These are phyloP conservation scores for Claviceps digitariae DNA, from an alignment of 2,329 filamentous ascomycete species.

Conservation along the genomic window DNA sequence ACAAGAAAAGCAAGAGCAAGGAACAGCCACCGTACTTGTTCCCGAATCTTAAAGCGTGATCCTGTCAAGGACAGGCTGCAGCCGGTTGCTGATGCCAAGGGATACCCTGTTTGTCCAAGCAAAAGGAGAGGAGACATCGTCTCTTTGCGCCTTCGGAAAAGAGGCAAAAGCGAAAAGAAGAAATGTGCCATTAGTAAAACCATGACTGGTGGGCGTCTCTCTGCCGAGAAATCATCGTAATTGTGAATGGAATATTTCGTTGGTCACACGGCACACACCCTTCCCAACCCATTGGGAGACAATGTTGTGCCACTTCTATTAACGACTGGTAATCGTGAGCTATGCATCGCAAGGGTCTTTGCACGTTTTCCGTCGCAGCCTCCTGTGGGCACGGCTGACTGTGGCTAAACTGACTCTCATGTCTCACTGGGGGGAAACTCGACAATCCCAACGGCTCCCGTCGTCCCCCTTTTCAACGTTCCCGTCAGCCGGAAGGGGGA, in stretches of 20 bases:
- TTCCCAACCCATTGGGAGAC: neutral
- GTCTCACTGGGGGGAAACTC: neutral
- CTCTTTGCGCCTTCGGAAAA: neutral
- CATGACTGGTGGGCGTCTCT: neutral
- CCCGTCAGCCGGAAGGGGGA: conserved; percentile 3
- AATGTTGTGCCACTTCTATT: neutral
- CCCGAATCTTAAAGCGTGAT: neutral
- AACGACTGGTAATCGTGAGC: neutral
- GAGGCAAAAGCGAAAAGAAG: neutral
- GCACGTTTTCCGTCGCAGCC: neutral
- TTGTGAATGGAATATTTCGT: neutral
- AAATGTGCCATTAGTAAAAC: neutral
- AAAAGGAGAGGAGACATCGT: neutral
- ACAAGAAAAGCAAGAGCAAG: no score
- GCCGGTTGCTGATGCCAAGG: neutral
- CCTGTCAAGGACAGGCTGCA: neutral
- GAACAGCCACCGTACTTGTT: neutral
- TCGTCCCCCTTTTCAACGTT: neutral
- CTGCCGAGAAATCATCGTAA: neutral
- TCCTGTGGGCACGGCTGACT: neutral
- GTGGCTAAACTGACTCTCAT: neutral
- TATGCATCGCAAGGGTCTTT: neutral
- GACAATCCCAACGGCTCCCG: neutral
- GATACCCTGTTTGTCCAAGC: neutral
- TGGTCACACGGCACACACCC: neutral